Evolutionary conservation across 2,329 filamentous ascomycete species (phyloP), one percentile per base, ranked within the genome.

Genomic region (Penicillium olsonii): DNA sequence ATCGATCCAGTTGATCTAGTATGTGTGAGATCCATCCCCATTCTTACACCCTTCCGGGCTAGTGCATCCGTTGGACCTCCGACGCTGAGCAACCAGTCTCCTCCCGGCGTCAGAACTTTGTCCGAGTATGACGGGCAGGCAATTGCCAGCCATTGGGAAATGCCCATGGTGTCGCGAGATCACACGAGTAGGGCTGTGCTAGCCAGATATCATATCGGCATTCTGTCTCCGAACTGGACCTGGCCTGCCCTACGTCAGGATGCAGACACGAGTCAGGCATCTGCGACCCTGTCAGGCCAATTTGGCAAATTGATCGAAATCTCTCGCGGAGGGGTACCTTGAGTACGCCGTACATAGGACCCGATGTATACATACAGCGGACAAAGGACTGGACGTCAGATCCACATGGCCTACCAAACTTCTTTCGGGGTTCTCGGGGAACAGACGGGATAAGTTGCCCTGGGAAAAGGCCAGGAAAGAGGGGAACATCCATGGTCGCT

Each of bases 101-200:
- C 31, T 48, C 31, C 45, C 33, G 29, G 22, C 7, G 47, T 50
- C 15, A 50, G 42, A 50, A 45, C 47, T 45, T 50, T 50, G 47
- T 50, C 47, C 47, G 47, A 49, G 35, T 45, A 45, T 49, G 42
- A 49, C 42, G 42, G 45, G 34, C 20, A 39, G 22, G 29, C 35
- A 45, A 14, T 47, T 17, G 27, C n/a, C 15, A 3, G 6, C 18
- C 6, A 35, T 35, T 35, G 33, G 33, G 17, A 35, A 35, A 35
- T 45, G 22, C 26, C 26, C 26, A 49, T 39, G 38, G 15, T 10
- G 8, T 20, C 12, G 29, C 29, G n/a, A 31, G 2, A 6, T 31
- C 33, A 24, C 22, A 24, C 22, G 22, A 24, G 8, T n/a, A 35
- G 45, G 20, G 37, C 37, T 34, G 19, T 40, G 17, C 44, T 12